These are phyloP conservation scores for Apiospora arundinis DNA, from an alignment of 2,329 filamentous ascomycete species.

Conservation along the genomic window DNA sequence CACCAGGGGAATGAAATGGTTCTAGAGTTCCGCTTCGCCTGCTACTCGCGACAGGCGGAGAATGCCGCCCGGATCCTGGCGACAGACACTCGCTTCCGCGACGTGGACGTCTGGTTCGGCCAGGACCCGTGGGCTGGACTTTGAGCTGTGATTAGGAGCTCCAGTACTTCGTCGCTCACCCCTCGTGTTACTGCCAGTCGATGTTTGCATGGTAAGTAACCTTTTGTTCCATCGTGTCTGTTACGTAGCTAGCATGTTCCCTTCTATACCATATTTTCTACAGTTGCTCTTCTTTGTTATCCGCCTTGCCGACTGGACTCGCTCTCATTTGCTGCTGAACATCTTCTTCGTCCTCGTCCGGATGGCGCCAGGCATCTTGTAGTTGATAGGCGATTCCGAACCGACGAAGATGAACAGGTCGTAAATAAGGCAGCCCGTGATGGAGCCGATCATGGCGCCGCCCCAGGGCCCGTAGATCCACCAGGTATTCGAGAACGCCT, in stretches of 20 bases:
- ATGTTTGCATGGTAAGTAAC: neutral
- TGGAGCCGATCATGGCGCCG: slow-evolving; percentile 33
- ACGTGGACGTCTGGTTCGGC: too few species aligned
- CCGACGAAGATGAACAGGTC: slow-evolving; percentile 41
- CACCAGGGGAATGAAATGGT: too few species aligned
- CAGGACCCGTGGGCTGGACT: too few species aligned
- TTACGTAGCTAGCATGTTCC: neutral
- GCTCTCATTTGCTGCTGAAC: neutral
- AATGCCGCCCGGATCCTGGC: too few species aligned
- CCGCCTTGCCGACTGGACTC: too few species aligned
- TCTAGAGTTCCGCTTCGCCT: too few species aligned
- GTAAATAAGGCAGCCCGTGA: slow-evolving; percentile 39
- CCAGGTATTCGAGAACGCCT: slow-evolving; percentile 40
- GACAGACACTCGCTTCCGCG: too few species aligned
- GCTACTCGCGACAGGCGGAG: too few species aligned
- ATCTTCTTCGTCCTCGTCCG: neutral
- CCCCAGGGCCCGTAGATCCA: slow-evolving; percentile 41
- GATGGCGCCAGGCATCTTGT: slow-evolving; percentile 25
- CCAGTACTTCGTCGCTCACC: too few species aligned
- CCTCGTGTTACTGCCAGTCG: neutral
- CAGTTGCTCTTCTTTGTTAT: neutral
- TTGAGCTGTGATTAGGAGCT: too few species aligned
- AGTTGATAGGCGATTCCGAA: slow-evolving; percentile 38
- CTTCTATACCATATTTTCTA: neutral
- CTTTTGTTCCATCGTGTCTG: neutral